Percentiles rank a stretch among this genome's conserved stretches.
Evolutionary conservation across 2,329 filamentous ascomycete genomes (phyloP).

Genomic region (Ophiostoma tasmaniense): DNA sequence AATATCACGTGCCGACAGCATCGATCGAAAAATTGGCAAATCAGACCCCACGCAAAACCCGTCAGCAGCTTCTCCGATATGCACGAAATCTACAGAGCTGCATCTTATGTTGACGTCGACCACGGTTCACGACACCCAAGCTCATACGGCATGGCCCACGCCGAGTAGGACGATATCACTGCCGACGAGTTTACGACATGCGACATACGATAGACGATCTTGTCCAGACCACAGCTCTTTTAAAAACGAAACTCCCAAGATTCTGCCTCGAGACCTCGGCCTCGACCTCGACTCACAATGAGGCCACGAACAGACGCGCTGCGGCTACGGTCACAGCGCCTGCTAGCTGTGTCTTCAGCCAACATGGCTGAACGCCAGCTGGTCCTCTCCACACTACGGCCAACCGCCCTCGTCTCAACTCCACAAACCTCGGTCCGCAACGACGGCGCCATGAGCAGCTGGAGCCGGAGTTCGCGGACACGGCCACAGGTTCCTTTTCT

Average conservation of each 20-base stretch:
- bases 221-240: not conserved
- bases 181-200: not conserved
- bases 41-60: slow-evolving; percentile 5
- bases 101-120: not conserved
- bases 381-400: not conserved
- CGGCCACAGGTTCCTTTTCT: slow-evolving; percentile 46
- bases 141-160: not conserved
- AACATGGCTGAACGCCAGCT: not conserved
- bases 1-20: not conserved
- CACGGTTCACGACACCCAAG: not conserved
- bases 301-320: slow-evolving; percentile 8
- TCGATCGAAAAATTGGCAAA: not conserved
- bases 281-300: slow-evolving; percentile 7
- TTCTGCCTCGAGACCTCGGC: not conserved
- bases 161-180: not conserved
- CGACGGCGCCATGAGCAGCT: slow-evolving; percentile 2
- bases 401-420: not conserved
- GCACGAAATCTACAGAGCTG: not conserved
- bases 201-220: not conserved
- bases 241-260: not conserved
- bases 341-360: not conserved
- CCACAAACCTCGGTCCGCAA: not conserved
- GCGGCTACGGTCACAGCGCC: slow-evolving; percentile 10
- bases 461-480: slow-evolving; percentile 3
- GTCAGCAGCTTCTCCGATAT: not conserved